These are phyloP conservation scores for Metschnikowia gelsemii DNA, from an alignment of 805 yeast genomes.

Conservation along the genomic window DNA sequence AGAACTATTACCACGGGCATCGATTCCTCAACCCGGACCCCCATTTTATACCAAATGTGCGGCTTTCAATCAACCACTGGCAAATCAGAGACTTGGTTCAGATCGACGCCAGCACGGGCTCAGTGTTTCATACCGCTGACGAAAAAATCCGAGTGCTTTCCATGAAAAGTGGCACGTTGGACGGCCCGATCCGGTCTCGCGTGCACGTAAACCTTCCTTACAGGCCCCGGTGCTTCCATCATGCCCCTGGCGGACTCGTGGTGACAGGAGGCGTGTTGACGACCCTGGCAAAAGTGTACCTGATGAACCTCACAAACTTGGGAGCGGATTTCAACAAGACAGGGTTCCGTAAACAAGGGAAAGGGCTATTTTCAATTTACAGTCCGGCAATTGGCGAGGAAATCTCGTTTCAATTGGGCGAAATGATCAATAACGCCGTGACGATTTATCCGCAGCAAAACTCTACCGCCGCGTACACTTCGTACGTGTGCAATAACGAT, in stretches of 20 bases:
- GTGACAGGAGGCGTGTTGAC: constrained; percentile 50
- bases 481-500: constrained; percentile 84
- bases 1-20: constrained; percentile 43
- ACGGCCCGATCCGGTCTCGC: constrained; percentile 11
- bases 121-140: constrained; percentile 58
- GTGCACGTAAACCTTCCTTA: constrained; percentile 44
- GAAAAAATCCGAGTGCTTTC: constrained; percentile 41
- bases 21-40: constrained; percentile 39
- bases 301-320: constrained; percentile 27
- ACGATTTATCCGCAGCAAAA: constrained; percentile 38
- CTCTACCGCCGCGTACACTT: constrained; percentile 42
- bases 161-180: not conserved
- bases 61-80: constrained; percentile 58
- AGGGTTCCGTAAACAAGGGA: constrained; percentile 36
- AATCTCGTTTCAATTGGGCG: constrained; percentile 63
- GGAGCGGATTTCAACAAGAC: constrained; percentile 8
- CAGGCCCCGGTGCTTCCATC: constrained; percentile 67
- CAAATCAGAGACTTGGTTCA: constrained; percentile 75
- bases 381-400: constrained; percentile 49
- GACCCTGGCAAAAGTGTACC: constrained; percentile 34
- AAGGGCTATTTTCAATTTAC: constrained; percentile 64
- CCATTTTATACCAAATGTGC: constrained; percentile 31
- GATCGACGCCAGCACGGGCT: constrained; percentile 42
- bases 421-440: constrained; percentile 81
- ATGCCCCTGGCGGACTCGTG: constrained; percentile 48